Base-by-base conservation (phyloP, 1,284 basidiomycete species). In the Peniophora sp. region DNA sequence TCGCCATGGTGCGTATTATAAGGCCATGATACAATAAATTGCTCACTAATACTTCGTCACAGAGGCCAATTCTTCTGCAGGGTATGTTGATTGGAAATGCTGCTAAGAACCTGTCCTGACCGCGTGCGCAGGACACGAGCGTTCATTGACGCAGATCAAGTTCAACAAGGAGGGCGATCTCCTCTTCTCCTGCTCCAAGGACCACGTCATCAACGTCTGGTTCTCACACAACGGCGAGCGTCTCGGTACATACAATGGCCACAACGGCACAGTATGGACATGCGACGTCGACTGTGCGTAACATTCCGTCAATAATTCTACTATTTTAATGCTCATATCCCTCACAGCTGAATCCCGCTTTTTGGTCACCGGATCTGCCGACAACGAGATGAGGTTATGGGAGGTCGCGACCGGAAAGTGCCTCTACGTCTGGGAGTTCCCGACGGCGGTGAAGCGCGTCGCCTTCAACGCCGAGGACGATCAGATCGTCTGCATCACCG, bases 191-290 rank as follows among this genome's bases (percentile, higher is more conserved):
- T 92, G 88, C 63, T 95, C 93, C 62, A 99, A 99, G 78, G 96
- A 99, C 68, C 81, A 88, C 62, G 69, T 92, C 61, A 92, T 98
- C 69, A 98, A 97, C 64, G 93, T 92, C 47, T 97, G 95, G 94
- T 98, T 85, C 71, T 89, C 95, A n/a, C 92, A 97, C 64, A 99
- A 99, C 64, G 97, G 97, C 57, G 96, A 99, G 75, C 79, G 97
- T 54, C 71, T 99, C 61, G 97, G 96, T 47, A 99, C 97, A 51
- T 98, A 97, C 67, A 85, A 93, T 51, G 97, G 94, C 43, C 87
- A 98, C 71, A 98, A 98, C 64, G 96, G 96, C 58, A 81, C 91
- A 2, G 91, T 99, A 34, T 98, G 97, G 96, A 94, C 92, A 52
- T 82, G 97, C 58, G 95, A 97, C 67, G 84, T 93, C 52, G 96